A percentile compares a stretch with the other conserved stretches of the same genome.
phyloP scores from a whole-genome alignment of 306 rosid species.

The Dalbergia cultrata region DNA sequence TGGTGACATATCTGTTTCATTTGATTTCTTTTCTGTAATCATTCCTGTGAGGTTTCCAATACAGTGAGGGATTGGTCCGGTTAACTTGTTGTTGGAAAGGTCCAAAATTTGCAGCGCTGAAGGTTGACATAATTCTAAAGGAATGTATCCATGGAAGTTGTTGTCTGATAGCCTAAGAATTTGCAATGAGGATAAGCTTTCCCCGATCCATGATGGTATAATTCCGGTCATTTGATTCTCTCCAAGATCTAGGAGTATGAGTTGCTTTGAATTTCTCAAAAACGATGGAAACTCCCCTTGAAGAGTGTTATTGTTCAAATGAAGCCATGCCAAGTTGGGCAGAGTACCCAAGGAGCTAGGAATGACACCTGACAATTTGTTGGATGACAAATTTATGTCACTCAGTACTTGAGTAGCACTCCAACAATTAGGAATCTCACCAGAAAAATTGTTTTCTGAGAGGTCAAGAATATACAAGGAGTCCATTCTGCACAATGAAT shows the following conservation, averaged over 20 bases:
- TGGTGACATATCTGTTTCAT: not conserved
- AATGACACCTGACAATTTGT: constrained; percentile 36
- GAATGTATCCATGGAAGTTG: constrained; percentile 31
- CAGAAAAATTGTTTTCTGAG: constrained; percentile 42
- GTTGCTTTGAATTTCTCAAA: not conserved
- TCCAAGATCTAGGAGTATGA: constrained; percentile 39
- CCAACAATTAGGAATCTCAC: constrained; percentile 38
- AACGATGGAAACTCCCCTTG: constrained; percentile 21
- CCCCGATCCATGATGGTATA: constrained; percentile 46
- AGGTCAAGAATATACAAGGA: constrained; percentile 42
- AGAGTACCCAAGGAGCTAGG: constrained; percentile 5
- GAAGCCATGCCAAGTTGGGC: constrained; percentile 3
- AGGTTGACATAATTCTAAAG: constrained; percentile 34
- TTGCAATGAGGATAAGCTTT: not conserved
- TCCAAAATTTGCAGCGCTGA: constrained; percentile 32
- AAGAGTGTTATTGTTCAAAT: constrained; percentile 43
- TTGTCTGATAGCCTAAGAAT: constrained; percentile 34
- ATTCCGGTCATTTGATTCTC: constrained; percentile 40
- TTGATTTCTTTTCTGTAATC: not conserved
- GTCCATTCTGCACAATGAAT: constrained; percentile 28
- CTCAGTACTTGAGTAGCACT: not conserved
- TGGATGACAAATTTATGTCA: constrained; percentile 15
- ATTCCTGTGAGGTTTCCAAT: constrained; percentile 39
- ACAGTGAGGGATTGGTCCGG: constrained; percentile 32
- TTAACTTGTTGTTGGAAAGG: constrained; percentile 33